Percentiles rank a stretch among this genome's conserved stretches.
Evolutionary conservation across 768 basidiomycete genomes (phyloP).

Genomic region (Vararia minispora): DNA sequence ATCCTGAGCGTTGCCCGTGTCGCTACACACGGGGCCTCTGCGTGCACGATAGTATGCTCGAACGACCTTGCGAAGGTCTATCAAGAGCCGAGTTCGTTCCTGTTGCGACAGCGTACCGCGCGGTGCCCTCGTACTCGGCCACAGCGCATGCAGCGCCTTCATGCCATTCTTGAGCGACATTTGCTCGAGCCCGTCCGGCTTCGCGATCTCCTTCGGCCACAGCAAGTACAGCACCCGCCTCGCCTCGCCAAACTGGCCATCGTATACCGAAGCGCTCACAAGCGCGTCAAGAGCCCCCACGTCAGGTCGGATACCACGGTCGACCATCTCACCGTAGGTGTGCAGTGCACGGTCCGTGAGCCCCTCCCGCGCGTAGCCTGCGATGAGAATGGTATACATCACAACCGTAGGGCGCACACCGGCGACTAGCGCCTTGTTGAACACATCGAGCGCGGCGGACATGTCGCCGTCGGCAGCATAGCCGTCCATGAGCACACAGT

Average conservation of each 20-base stretch:
- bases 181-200: conserved; percentile 37
- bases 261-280: conserved; percentile 51
- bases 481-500: conserved; percentile 68
- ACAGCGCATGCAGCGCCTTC: conserved; percentile 28
- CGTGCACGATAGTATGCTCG: too few relatives aligned
- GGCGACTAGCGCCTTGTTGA: conserved; percentile 38
- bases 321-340: conserved; percentile 54
- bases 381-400: conserved; percentile 71
- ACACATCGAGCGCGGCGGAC: conserved; percentile 38
- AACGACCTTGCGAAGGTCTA: too few relatives aligned
- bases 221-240: conserved; percentile 42
- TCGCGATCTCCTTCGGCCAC: conserved; percentile 60
- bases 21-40: too few relatives aligned
- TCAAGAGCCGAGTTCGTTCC: too few relatives aligned
- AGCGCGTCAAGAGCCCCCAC: conserved; percentile 62
- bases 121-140: too few relatives aligned
- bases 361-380: conserved; percentile 53
- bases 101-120: too few relatives aligned
- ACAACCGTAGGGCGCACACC: conserved; percentile 49
- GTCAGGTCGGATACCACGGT: conserved; percentile 54
- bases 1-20: too few relatives aligned
- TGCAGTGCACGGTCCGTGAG: conserved; percentile 40
- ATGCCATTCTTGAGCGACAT: conserved; percentile 37
- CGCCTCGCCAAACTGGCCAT: conserved; percentile 39
- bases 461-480: conserved; percentile 51